Evolutionary conservation across 495 filamentous ascomycete genomes (phyloP).

Genomic region (Platismatia glauca): DNA sequence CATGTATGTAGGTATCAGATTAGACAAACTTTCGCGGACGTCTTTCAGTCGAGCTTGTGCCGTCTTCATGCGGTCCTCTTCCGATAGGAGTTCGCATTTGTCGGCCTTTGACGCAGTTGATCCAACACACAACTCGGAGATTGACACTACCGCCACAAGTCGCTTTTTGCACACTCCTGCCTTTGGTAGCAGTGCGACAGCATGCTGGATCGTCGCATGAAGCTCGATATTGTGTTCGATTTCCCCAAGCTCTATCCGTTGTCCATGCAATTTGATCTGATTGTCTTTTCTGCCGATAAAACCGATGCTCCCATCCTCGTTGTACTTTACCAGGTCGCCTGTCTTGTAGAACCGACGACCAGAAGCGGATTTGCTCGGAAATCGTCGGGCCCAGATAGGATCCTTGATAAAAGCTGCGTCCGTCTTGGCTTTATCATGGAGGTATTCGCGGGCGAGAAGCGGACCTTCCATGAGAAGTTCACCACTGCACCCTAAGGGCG

Average conservation of each 20-base stretch:
- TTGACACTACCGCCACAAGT: conserved; percentile 14
- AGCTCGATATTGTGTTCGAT: conserved; percentile 36
- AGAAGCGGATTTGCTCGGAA: conserved; percentile 16
- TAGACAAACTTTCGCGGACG: conserved; percentile 20
- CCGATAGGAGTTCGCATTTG: conserved; percentile 9
- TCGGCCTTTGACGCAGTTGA: conserved; percentile 19
- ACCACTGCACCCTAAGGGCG: conserved; percentile 45
- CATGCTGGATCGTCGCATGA: conserved; percentile 27
- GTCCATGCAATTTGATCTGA: conserved; percentile 32
- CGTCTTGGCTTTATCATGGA: conserved; percentile 45
- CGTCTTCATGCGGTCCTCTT: conserved; percentile 17
- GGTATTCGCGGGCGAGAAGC: conserved; percentile 42
- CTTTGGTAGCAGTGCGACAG: conserved; percentile 12
- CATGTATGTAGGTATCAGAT: conserved; percentile 41
- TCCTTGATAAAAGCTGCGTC: conserved; percentile 38
- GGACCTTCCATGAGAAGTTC: conserved; percentile 46
- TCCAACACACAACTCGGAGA: conserved; percentile 11
- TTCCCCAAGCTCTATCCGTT: conserved; percentile 28
- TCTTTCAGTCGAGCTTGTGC: conserved; percentile 13
- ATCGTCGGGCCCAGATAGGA: conserved; percentile 30
- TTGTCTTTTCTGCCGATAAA: conserved; percentile 29
- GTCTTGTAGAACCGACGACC: conserved; percentile 27
- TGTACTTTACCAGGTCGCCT: conserved; percentile 30
- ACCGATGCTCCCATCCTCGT: conserved; percentile 22
- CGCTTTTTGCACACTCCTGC: conserved; percentile 14